phyloP scores from a whole-genome alignment of 2,329 filamentous ascomycete genomes.

The Aureobasidium sp. region DNA sequence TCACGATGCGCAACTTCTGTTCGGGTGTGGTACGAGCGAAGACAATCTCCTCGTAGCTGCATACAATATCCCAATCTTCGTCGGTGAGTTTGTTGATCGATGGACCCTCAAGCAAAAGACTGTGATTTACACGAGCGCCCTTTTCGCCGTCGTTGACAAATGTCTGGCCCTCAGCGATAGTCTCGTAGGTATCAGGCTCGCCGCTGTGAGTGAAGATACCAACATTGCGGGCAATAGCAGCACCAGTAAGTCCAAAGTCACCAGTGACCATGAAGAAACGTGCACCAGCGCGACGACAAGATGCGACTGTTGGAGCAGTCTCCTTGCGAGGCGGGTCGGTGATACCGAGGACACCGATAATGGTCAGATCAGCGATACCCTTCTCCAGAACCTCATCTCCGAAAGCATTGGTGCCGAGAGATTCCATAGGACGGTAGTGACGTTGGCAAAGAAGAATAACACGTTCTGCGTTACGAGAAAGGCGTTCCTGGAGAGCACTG shows the following conservation, averaged over 20 bases:
- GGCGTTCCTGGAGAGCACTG: conserved; percentile 33
- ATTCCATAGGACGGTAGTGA: conserved; percentile 24
- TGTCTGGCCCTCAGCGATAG: conserved; percentile 9
- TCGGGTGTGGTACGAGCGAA: conserved; percentile 39
- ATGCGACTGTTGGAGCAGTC: conserved; percentile 30
- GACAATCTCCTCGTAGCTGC: conserved; percentile 46
- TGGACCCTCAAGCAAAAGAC: conserved; percentile 20
- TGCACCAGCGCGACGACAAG: conserved; percentile 32
- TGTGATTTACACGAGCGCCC: conserved; percentile 6
- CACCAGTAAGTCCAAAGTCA: conserved; percentile 35
- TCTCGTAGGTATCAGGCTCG: conserved; percentile 29
- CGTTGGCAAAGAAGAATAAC: conserved; percentile 41
- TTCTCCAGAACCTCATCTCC: conserved; percentile 42
- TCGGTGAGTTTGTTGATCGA: conserved; percentile 23
- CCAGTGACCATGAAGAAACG: conserved; percentile 41
- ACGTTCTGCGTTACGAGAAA: conserved; percentile 39
- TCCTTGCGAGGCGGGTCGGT: conserved; percentile 36
- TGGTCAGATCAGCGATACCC: conserved; percentile 38
- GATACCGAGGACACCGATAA: conserved; percentile 48
- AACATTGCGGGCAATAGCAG: conserved; percentile 37
- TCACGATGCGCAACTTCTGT: conserved; percentile 38
- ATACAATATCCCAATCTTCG: conserved; percentile 41
- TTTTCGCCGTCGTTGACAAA: conserved; percentile 11
- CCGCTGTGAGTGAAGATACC: conserved; percentile 28
- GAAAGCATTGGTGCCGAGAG: conserved; percentile 41